Base-by-base conservation (phyloP, 176 grass and related monocot genomes). In the Musa troglodytarum region DNA sequence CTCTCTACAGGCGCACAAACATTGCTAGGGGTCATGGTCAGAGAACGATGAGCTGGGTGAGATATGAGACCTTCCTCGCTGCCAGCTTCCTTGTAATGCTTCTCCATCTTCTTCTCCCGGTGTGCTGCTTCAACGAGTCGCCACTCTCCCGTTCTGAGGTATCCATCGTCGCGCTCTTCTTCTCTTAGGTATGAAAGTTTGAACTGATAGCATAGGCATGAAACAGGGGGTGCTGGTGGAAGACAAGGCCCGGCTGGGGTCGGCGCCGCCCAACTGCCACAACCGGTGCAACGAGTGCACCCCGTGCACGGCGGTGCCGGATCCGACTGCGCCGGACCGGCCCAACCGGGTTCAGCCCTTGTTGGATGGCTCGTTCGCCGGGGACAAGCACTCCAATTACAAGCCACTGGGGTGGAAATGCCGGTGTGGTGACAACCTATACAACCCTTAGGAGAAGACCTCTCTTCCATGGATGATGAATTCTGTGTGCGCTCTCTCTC, bases 391-490 rank as follows among this genome's bases (percentile, higher is more conserved):
- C 87, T 85, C 94, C 80, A 89, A 90, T 79, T 97, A 97, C 88
- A 97, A 93, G 80, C 94, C 94, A 57, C 19, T 97, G 23, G 90
- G 94, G 24, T 97, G 94, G 94, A 97, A 91, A 84, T 97, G 94
- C 90, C 79, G 84, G 74, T 97, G 94, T 67, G 79, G 79, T 49
- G 77, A 85, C 65, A 82, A 73, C 62, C 82, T 97, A 10, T 97
- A 82, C 82, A 84, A 93, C 68, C 90, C 94, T 68, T 97, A 83
- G 61, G 34, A 43, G 34, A 43, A 6, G 34, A 43, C 34, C 34
- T 43, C 34, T 43, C 34, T 43, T 43, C 34, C 34, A 43, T 5
- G 34, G 34, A 43, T 43, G 34, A 43, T 6, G 34, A 43, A 6
- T 43, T 43, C 34, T 0, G 0, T 43, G 34, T 6, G 26, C 26